phyloP scores from a whole-genome alignment of 2,329 filamentous ascomycete species.

The Beauveria asiatica region DNA sequence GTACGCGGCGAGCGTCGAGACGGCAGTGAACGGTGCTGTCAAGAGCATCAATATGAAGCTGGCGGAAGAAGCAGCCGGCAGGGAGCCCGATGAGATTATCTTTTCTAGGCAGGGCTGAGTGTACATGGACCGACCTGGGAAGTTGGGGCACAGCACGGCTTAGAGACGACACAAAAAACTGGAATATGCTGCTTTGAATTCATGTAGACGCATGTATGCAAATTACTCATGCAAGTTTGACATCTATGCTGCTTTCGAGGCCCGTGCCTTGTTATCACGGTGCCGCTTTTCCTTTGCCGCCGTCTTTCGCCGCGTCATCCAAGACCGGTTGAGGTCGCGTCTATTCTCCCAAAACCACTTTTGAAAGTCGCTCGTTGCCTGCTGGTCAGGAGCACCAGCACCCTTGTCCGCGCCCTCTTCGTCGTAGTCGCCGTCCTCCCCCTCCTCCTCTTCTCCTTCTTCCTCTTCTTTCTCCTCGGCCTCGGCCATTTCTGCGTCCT shows the following conservation, averaged over 20 bases:
- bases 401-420: not conserved
- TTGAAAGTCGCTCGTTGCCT: conserved; percentile 46
- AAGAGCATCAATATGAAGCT: not conserved
- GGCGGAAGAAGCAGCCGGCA: not conserved
- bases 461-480: conserved; percentile 22
- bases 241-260: conserved; percentile 29
- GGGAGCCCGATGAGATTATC: not conserved
- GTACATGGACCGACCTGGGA: rapidly evolving
- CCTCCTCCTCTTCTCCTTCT: conserved; percentile 19
- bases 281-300: conserved; percentile 60
- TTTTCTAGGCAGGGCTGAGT: not conserved
- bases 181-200: not conserved
- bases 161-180: not conserved
- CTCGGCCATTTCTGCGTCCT: conserved; percentile 24
- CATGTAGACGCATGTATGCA: not conserved
- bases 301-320: conserved; percentile 56
- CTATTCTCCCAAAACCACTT: conserved; percentile 62
- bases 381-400: conserved; percentile 11
- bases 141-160: not conserved
- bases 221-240: not conserved
- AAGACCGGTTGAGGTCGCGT: conserved; percentile 55
- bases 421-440: conserved; percentile 14
- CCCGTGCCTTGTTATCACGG: conserved; percentile 52
- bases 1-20: not conserved
- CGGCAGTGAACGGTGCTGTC: not conserved